These are phyloP conservation scores for Limtongia smithiae DNA, from an alignment of 805 yeast species.

Conservation along the genomic window DNA sequence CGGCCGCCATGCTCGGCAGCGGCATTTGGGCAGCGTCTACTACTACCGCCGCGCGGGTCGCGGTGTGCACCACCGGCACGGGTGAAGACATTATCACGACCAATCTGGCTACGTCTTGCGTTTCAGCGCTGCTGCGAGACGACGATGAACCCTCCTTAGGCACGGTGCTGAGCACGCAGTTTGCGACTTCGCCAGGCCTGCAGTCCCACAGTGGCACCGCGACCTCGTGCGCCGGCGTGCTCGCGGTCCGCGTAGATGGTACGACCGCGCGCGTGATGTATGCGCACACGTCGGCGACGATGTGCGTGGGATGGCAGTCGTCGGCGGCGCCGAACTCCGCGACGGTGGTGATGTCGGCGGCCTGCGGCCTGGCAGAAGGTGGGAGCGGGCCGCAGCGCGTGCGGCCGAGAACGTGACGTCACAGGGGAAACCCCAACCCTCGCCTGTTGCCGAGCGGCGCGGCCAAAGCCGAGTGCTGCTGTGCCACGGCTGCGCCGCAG, in stretches of 20 bases:
- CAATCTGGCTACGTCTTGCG: slow-evolving; percentile 32
- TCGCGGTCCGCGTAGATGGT: slow-evolving; percentile 1
- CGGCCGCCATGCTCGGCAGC: slow-evolving; percentile 43
- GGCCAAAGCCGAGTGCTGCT: too few species aligned
- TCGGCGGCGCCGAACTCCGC: too few species aligned
- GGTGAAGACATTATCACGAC: slow-evolving; percentile 42
- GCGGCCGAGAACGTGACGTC: too few species aligned
- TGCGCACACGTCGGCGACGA: slow-evolving; percentile 25
- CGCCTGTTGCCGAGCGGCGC: too few species aligned
- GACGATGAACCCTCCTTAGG: slow-evolving; percentile 2
- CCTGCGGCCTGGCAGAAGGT: too few species aligned
- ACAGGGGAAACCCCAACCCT: too few species aligned
- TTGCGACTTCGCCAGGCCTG: slow-evolving; percentile 1
- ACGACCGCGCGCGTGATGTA: slow-evolving; percentile 1
- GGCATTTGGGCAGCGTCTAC: slow-evolving; percentile 32
- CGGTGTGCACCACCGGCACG: slow-evolving; percentile 36
- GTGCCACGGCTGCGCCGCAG: too few species aligned
- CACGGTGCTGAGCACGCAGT: neutral
- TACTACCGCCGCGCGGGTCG: slow-evolving; percentile 14
- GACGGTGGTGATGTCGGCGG: too few species aligned
- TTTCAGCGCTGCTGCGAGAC: neutral
- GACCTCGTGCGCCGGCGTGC: slow-evolving; percentile 8
- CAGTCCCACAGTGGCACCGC: slow-evolving; percentile 14
- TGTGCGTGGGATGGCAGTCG: slow-evolving; percentile 18
- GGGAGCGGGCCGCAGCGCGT: too few species aligned